phyloP scores from a whole-genome alignment of 2,329 filamentous ascomycete species.

The Xylaria sp. region DNA sequence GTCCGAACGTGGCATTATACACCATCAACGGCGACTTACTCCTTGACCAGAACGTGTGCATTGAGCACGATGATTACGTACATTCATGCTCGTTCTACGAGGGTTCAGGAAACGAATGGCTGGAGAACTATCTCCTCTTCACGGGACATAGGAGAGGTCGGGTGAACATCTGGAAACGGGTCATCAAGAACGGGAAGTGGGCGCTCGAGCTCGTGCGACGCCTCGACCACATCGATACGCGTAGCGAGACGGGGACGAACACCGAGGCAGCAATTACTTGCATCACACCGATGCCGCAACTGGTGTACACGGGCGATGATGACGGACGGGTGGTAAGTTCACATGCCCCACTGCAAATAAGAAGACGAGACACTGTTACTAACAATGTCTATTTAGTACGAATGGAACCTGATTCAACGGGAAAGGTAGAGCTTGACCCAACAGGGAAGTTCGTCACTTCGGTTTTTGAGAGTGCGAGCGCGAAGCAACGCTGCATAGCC shows the following conservation, averaged over 20 bases:
- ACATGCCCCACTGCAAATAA: neutral
- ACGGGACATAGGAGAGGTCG: slow-evolving; percentile 84
- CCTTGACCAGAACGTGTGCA: slow-evolving; percentile 79
- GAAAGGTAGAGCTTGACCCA: slow-evolving; percentile 54
- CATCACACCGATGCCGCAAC: slow-evolving; percentile 78
- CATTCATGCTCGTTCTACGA: slow-evolving; percentile 91
- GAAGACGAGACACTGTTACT: slow-evolving; percentile 5
- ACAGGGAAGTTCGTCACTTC: slow-evolving; percentile 7
- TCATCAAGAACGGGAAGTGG: slow-evolving; percentile 67
- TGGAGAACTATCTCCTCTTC: slow-evolving; percentile 83
- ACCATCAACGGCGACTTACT: slow-evolving; percentile 86
- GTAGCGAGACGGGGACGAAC: slow-evolving; percentile 61
- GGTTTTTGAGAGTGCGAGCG: slow-evolving; percentile 17
- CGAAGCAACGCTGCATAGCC: slow-evolving; percentile 26
- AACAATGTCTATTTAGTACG: slow-evolving; percentile 49
- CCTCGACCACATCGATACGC: slow-evolving; percentile 77
- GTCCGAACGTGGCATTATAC: slow-evolving; percentile 74
- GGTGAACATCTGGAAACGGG: slow-evolving; percentile 75
- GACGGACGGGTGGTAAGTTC: slow-evolving; percentile 81
- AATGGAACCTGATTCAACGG: slow-evolving; percentile 63
- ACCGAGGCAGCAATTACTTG: slow-evolving; percentile 77
- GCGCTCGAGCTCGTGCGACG: slow-evolving; percentile 76
- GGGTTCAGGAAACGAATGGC: slow-evolving; percentile 86
- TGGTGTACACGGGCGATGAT: slow-evolving; percentile 93
- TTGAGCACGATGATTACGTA: slow-evolving; percentile 71